These are phyloP conservation scores for Nakataea oryzae DNA, from an alignment of 2,329 filamentous ascomycete genomes.

Conservation along the genomic window DNA sequence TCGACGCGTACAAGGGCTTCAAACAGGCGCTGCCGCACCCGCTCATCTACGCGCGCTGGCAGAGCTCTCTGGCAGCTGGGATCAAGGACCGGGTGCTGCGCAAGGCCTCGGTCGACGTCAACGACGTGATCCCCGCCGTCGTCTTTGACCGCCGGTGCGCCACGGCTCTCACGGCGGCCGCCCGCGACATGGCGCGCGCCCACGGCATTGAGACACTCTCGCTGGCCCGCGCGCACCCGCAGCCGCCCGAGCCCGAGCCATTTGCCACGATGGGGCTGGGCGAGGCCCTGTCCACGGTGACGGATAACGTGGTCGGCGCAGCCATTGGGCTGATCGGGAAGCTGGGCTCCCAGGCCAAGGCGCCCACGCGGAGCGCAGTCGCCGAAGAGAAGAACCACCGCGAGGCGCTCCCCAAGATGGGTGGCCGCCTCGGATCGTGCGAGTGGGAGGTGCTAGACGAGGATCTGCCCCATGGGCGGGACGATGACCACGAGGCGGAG, in stretches of 20 bases:
- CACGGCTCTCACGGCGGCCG: not conserved
- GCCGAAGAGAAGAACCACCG: too few relatives aligned
- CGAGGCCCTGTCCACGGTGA: not conserved
- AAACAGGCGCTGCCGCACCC: not conserved
- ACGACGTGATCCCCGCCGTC: conserved; percentile 3
- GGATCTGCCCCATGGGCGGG: not conserved
- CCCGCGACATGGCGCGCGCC: not conserved
- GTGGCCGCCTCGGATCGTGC: not conserved
- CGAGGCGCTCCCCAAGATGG: too few relatives aligned
- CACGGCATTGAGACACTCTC: not conserved
- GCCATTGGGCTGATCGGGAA: not conserved
- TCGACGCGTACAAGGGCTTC: not conserved
- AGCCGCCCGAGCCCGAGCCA: not conserved
- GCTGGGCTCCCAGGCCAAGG: not conserved
- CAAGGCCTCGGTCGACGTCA: conserved; percentile 5
- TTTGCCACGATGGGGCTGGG: not conserved
- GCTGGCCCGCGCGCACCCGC: not conserved
- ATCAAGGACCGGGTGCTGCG: not conserved
- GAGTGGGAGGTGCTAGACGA: not conserved
- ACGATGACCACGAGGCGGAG: not conserved
- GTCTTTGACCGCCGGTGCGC: not conserved
- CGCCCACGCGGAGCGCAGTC: not conserved
- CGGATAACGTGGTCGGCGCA: not conserved
- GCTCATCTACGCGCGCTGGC: not conserved
- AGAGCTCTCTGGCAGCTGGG: not conserved